phyloP scores from a whole-genome alignment of 345 rosid genomes.

The Conringia planisiliqua region DNA sequence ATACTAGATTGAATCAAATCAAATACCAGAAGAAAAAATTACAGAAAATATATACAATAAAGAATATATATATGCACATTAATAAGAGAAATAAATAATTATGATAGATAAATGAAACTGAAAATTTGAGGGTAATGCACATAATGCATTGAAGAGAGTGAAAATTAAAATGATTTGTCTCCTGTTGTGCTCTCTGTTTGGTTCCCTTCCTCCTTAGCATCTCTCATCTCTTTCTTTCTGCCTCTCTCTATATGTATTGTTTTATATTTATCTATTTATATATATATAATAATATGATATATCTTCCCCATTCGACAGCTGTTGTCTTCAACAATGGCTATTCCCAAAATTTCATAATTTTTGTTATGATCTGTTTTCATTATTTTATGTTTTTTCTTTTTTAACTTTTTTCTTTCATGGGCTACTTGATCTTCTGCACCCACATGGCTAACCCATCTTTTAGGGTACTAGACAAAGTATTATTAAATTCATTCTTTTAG shows the following conservation, averaged over 20 bases:
- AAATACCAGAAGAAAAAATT: background rate
- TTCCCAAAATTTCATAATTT: slow-evolving; percentile 28
- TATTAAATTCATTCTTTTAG: slow-evolving; percentile 19
- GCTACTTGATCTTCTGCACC: slow-evolving; percentile 31
- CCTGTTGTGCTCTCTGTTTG: slow-evolving; percentile 58
- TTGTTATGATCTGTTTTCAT: slow-evolving; percentile 10
- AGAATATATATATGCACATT: background rate
- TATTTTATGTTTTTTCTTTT: background rate
- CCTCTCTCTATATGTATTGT: slow-evolving; percentile 1
- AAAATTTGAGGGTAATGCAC: slow-evolving; percentile 34
- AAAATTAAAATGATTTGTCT: slow-evolving; percentile 51
- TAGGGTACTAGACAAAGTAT: slow-evolving; percentile 33
- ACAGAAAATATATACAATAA: background rate
- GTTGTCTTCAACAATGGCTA: slow-evolving; percentile 32
- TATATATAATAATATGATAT: background rate
- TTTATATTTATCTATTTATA: background rate
- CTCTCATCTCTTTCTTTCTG: background rate
- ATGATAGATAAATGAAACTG: slow-evolving; percentile 16
- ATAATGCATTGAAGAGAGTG: slow-evolving; percentile 34
- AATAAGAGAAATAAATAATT: slow-evolving; percentile 3
- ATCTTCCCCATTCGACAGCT: slow-evolving; percentile 23
- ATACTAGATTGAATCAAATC: slow-evolving; percentile 36
- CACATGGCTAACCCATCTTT: slow-evolving; percentile 36
- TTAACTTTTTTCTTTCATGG: slow-evolving; percentile 14
- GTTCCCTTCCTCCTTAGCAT: slow-evolving; percentile 68